These are phyloP conservation scores for Croton setiger DNA, from an alignment of 441 rosid genomes.

Conservation along the genomic window DNA sequence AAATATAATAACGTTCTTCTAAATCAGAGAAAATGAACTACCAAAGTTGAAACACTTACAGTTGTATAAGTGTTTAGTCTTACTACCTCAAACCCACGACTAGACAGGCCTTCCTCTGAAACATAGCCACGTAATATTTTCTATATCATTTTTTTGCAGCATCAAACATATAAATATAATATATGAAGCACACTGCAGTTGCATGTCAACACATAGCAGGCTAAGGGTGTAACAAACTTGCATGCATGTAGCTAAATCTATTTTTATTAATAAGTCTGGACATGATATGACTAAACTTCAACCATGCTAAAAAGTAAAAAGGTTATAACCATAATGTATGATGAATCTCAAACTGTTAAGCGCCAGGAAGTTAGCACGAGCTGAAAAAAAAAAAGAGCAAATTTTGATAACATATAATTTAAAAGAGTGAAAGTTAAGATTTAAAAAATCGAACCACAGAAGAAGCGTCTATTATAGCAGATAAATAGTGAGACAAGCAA, in stretches of 20 bases:
- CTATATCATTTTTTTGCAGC: conserved; percentile 2
- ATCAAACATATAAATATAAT: conserved; percentile 14
- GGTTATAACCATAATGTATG: background rate
- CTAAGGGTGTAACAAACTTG: background rate
- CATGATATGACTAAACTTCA: background rate
- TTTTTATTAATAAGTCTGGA: background rate
- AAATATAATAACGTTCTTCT: background rate
- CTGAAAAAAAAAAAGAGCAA: background rate
- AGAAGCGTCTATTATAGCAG: background rate
- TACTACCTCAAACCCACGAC: conserved; percentile 86
- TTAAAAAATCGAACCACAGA: background rate
- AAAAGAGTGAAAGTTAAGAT: too few species aligned
- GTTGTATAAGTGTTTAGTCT: conserved; percentile 94
- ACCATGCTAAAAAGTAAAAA: background rate
- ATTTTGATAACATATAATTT: background rate
- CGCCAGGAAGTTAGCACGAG: background rate
- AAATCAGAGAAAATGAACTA: background rate
- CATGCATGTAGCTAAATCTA: background rate
- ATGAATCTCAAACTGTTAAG: background rate
- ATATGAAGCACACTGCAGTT: conserved; percentile 9
- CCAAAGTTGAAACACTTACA: conserved; percentile 44
- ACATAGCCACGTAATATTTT: conserved; percentile 23
- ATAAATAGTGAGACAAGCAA: background rate
- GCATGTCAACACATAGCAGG: background rate
- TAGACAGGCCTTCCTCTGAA: conserved; percentile 80